A percentile compares a stretch with the other conserved stretches of the same genome.
These are phyloP conservation scores for Discostella stelligera DNA, from an alignment of 352 stramenopile genomes.

Conservation along the genomic window DNA sequence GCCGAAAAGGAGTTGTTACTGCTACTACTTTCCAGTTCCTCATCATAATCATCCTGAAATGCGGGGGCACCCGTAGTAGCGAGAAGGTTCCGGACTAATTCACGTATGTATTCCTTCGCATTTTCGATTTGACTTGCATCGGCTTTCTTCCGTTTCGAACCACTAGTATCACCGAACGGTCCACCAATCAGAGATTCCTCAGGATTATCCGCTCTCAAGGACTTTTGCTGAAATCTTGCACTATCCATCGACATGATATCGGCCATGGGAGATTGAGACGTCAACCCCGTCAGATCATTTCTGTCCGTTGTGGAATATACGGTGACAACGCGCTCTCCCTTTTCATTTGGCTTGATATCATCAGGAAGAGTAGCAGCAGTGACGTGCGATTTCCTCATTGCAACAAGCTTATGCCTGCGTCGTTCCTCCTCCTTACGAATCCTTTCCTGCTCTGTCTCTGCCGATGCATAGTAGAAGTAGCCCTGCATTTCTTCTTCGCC, in stretches of 20 bases:
- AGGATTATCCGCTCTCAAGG: conserved; percentile 31
- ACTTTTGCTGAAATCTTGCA: conserved; percentile 35
- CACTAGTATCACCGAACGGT: conserved; percentile 40
- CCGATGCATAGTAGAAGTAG: conserved; percentile 62
- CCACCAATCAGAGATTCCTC: conserved; percentile 45
- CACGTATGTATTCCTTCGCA: conserved; percentile 62
- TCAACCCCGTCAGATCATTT: conserved; percentile 78
- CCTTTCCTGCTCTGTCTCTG: conserved; percentile 37
- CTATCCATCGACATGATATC: conserved; percentile 41
- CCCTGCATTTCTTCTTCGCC: conserved; percentile 43
- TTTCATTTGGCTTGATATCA: conserved; percentile 61
- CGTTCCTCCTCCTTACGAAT: conserved; percentile 21
- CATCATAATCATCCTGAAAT: conserved; percentile 70
- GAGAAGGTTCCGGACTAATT: conserved; percentile 67
- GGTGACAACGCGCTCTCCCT: conserved; percentile 75
- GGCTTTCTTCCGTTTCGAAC: conserved; percentile 42
- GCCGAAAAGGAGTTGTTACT: conserved; percentile 31
- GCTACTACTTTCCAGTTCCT: conserved; percentile 31
- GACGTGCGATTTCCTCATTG: conserved; percentile 30
- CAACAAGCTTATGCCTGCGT: conserved; percentile 17
- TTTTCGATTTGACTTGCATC: conserved; percentile 54
- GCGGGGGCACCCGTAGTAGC: conserved; percentile 70
- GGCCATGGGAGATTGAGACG: conserved; percentile 18
- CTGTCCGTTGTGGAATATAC: conserved; percentile 76
- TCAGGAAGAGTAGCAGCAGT: conserved; percentile 60